A percentile compares a stretch with the other conserved stretches of the same genome.
phyloP scores from a whole-genome alignment of 306 rosid species.

The Aeschynomene evenia region DNA sequence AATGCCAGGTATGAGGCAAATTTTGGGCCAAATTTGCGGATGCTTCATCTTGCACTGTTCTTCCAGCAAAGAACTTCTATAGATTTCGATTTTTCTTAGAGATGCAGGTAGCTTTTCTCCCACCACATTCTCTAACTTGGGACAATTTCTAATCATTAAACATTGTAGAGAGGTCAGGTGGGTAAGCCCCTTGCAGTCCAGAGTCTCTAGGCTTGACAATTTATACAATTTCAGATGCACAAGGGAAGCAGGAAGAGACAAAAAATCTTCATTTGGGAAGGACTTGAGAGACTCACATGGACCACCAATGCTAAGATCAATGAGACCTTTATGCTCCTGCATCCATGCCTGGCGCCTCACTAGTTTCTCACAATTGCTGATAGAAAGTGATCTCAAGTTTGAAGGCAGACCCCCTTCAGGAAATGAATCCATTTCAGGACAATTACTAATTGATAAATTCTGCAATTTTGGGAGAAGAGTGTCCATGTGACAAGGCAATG shows the following conservation, averaged over 20 bases:
- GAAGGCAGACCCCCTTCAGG: neutral
- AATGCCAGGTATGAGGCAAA: no score
- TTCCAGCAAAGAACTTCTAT: no score
- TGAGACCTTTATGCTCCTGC: neutral
- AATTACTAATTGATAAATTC: neutral
- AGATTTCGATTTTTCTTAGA: no score
- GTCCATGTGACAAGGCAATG: no score
- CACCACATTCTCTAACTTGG: no score
- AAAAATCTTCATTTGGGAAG: neutral
- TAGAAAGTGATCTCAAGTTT: neutral
- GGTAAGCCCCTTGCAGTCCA: neutral
- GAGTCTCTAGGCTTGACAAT: neutral
- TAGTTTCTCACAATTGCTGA: neutral
- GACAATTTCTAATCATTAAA: no score
- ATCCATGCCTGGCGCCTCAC: neutral
- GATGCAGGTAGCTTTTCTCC: no score
- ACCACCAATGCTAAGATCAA: neutral
- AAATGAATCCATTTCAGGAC: neutral
- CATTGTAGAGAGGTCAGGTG: neutral
- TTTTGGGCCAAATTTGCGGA: no score
- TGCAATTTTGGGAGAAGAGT: neutral
- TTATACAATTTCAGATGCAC: neutral
- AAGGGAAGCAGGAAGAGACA: neutral
- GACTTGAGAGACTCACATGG: neutral
- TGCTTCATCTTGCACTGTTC: no score